Evolutionary conservation across 129 eudicot genomes (phyloP), one percentile per base, ranked within the genome.

Genomic region (Ambrosia trifida): DNA sequence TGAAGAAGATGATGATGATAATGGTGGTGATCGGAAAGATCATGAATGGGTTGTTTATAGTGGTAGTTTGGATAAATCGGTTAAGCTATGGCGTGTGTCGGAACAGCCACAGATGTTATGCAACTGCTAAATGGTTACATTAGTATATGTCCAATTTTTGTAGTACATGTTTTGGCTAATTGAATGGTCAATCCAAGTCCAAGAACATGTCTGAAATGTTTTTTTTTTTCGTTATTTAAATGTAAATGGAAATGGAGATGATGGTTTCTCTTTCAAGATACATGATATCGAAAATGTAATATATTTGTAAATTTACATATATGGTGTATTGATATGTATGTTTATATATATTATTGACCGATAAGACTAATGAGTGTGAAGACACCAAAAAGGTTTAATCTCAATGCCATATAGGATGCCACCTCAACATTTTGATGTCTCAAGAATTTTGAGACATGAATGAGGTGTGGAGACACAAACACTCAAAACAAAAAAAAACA

Each of bases 31-130:
- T 14, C 50, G 41, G 16, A 68, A 40, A 10, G 79, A 76, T 31
- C 4, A 11, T 44, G 74, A 79, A 40, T 88, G 95, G 97, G 72
- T 78, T 2, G 81, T 90, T 53, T 90, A 87, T 43, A 90, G 97
- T n/a, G 97, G 97, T 20, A 90, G 97, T 52, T 59, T 90, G 83
- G 97, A 90, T 67, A 87, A 85, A 44, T 83, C 91, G 16, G 89
- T 90, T 0, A 87, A 81, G 66, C 72, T 90, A 5, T 90, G 97
- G 97, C 69, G 95, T 17, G 82, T 90, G 62, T 76, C 78, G 2
- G 94, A 90, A 24, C 69, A 40, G 19, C 71, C 71, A 11, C 20
- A 38, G 43, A 16, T 61, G 43, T 11, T 61, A 1, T 28, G 38
- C 8, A 4, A 57, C 3, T 24, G 38, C 7, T 57, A 4, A 57